A percentile compares a stretch with the other conserved stretches of the same genome.
These are phyloP conservation scores for Lachancea cidri DNA, from an alignment of 805 yeast genomes.

Conservation along the genomic window DNA sequence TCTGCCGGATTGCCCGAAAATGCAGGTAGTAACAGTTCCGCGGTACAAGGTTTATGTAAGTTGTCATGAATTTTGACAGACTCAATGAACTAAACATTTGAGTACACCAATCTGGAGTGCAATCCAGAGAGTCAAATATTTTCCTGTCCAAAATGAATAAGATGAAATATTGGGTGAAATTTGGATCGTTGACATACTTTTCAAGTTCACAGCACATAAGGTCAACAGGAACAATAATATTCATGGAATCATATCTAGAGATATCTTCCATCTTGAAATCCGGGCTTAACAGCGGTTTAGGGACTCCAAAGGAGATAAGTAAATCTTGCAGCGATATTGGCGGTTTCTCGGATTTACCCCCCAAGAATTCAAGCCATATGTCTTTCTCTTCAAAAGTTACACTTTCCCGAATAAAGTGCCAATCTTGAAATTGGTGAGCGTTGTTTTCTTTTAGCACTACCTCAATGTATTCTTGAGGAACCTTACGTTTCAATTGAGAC, in stretches of 20 bases:
- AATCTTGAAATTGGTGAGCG: constrained; percentile 22
- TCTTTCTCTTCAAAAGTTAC: constrained; percentile 3
- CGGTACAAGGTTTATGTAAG: constrained; percentile 15
- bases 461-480: constrained; percentile 15
- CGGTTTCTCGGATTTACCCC: neutral
- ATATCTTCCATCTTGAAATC: neutral
- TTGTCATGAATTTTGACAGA: constrained; percentile 5
- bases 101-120: constrained; percentile 17
- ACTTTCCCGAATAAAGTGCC: constrained; percentile 23
- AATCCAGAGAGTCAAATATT: constrained; percentile 19
- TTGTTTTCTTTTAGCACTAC: constrained; percentile 17
- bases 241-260: constrained; percentile 16
- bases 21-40: constrained; percentile 21
- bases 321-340: constrained; percentile 7
- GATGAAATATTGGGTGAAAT: constrained; percentile 13
- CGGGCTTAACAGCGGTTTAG: neutral
- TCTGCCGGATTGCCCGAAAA: constrained; percentile 18
- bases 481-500: constrained; percentile 3
- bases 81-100: constrained; percentile 4
- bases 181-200: constrained; percentile 8
- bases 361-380: constrained; percentile 5
- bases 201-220: constrained; percentile 12
- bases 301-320: constrained; percentile 19
- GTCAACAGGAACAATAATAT: constrained; percentile 18
- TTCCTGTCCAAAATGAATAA: constrained; percentile 27